These are phyloP conservation scores for Paraconiothyrium sp. DNA, from an alignment of 2,329 filamentous ascomycete genomes.

Conservation along the genomic window DNA sequence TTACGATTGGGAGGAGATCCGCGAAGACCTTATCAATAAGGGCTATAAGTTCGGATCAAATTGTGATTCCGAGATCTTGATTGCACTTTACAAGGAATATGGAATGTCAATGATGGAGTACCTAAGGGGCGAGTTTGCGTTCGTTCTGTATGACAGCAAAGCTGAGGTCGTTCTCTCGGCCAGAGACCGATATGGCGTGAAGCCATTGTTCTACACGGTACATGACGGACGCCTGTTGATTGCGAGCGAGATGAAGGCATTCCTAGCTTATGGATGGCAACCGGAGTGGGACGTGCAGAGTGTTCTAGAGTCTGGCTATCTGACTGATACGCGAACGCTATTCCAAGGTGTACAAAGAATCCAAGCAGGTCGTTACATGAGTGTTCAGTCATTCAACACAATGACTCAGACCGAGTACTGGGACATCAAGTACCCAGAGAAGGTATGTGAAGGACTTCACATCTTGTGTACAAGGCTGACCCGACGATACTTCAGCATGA, in stretches of 20 bases:
- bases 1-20: conserved; percentile 63
- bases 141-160: conserved; percentile 61
- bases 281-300: conserved; percentile 63
- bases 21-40: conserved; percentile 44
- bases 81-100: conserved; percentile 59
- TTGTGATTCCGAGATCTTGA: conserved; percentile 63
- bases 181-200: conserved; percentile 66
- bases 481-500: conserved; percentile 18
- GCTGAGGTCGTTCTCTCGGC: conserved; percentile 55
- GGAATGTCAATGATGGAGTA: conserved; percentile 58
- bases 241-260: conserved; percentile 61
- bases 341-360: conserved; percentile 60
- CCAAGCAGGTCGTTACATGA: conserved; percentile 33
- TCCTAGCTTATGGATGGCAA: conserved; percentile 61
- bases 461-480: background rate
- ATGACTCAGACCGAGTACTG: conserved; percentile 60
- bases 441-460: conserved; percentile 47
- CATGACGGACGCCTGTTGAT: conserved; percentile 52
- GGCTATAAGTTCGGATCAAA: conserved; percentile 57
- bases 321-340: conserved; percentile 57
- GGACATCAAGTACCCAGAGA: conserved; percentile 63
- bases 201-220: conserved; percentile 64
- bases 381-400: conserved; percentile 43
- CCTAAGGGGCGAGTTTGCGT: conserved; percentile 65
- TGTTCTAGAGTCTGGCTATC: conserved; percentile 56